Evolutionary conservation across 345 rosid species (phyloP), one percentile per base, ranked within the genome.

Genomic region (Citrus sp.): DNA sequence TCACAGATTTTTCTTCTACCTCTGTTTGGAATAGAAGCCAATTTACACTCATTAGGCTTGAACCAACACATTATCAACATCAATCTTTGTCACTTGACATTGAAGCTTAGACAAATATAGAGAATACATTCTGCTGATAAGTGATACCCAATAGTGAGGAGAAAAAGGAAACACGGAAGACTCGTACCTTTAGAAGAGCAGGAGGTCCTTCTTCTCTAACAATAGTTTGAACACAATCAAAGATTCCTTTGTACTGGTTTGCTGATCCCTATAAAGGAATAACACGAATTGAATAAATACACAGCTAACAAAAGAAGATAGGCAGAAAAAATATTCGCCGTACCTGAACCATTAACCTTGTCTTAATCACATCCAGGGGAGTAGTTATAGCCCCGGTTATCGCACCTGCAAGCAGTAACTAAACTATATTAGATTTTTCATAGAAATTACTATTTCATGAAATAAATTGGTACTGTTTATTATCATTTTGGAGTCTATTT

Each of bases 341-440:
- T 85, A 94, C 99, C 97, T 96, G 98, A 90, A 89, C 87, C 99
- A 96, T 96, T 84, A 94, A 83, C 69, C 99, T 92, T 63, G 99
- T 96, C 87, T 96, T 96, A 76, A 96, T 91, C 80, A 96, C 98
- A 84, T 94, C 99, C 18, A 92, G 97, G 9, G 99, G 99, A 67
- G 99, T 94, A 72, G 99, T 96, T 79, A 94, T 88, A 60, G 98
- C 99, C 84, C 98, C 99, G 18, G 99, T 96, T 67, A 94, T 80
- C 68, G 98, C 99, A 79, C 98, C 99, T 94, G 51, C 67, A 79
- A 75, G 32, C n/a, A 69, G 37, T 18, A 30, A 70, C 18, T 42
- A 24, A 63, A 75, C 22, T n/a, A 37, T 42, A 60, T 34, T 9
- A 65, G 35, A 64, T 3, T 54, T 13, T 32, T 12, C 22, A 56